A percentile compares a stretch with the other conserved stretches of the same genome.
phyloP scores from a whole-genome alignment of 306 rosid genomes.

The Cotoneaster glaucophyllus region DNA sequence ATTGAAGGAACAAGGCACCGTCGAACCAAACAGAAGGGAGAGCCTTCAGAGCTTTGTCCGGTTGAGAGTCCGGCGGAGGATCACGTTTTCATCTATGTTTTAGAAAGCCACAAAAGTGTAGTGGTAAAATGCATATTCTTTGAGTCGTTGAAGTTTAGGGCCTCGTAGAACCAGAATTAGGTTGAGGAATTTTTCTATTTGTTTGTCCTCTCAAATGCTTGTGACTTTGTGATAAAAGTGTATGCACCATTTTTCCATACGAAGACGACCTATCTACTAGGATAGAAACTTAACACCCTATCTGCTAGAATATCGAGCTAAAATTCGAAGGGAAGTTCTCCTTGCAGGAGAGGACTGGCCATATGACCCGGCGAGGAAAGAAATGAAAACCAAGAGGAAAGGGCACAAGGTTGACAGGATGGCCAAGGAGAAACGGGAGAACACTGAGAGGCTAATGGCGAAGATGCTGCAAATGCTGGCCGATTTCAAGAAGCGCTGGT shows the following conservation, averaged over 20 bases:
- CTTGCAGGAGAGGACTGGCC: conserved; percentile 78
- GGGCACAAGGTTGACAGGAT: conserved; percentile 83
- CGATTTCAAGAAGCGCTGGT: conserved; percentile 69
- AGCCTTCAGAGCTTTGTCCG: conserved; percentile 3
- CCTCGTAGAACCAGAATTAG: not conserved
- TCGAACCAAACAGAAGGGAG: conserved; percentile 15
- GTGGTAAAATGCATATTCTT: not conserved
- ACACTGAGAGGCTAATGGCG: conserved; percentile 75
- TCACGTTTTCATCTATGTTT: conserved; percentile 3
- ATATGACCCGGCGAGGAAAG: conserved; percentile 70
- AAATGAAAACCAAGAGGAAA: conserved; percentile 77
- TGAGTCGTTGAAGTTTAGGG: not conserved
- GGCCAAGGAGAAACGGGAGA: conserved; percentile 67
- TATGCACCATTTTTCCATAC: not conserved
- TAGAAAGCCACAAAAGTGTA: not conserved
- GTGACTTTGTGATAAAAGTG: not conserved
- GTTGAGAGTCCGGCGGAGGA: conserved; percentile 8
- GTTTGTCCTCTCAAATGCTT: not conserved
- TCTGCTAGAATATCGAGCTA: conserved; percentile 27
- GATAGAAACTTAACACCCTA: no score
- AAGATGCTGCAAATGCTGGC: conserved; percentile 80
- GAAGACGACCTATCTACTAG: not conserved
- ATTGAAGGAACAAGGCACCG: conserved; percentile 14
- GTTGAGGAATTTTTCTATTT: not conserved
- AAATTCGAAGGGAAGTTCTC: conserved; percentile 68